Percentiles rank a stretch among this genome's conserved stretches.
Conservation (phyloP, 257 asterid genomes). For the Solanum acaule region DNA sequence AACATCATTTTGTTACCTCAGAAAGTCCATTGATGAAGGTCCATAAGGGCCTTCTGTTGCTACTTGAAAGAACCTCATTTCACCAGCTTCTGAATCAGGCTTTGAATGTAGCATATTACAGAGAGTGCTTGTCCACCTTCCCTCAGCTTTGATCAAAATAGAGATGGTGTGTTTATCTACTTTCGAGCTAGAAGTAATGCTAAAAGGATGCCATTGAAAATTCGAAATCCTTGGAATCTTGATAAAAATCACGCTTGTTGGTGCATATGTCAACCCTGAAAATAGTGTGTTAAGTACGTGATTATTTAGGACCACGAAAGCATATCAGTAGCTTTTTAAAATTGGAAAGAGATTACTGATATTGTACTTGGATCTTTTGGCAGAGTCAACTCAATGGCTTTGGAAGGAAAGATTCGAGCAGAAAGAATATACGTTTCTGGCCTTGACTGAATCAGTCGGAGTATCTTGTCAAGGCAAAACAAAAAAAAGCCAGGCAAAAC, state of each 20-base stretch:
- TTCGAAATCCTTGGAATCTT: conserved; percentile 69
- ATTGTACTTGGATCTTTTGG: conserved; percentile 73
- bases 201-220: conserved; percentile 79
- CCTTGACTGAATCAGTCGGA: conserved; percentile 60
- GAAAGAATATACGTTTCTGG: conserved; percentile 57
- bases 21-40: conserved; percentile 51
- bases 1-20: conserved; percentile 32
- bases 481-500: conserved; percentile 70
- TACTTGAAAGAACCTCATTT: conserved; percentile 31
- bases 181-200: conserved; percentile 61
- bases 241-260: conserved; percentile 56
- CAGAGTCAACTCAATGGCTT: conserved; percentile 55
- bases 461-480: conserved; percentile 57
- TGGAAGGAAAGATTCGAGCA: conserved; percentile 66
- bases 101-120: conserved; percentile 21
- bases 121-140: conserved; percentile 69
- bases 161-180: conserved; percentile 47
- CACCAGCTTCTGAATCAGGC: conserved; percentile 51
- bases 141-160: conserved; percentile 47
- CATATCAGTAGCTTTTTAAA: not conserved
- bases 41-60: conserved; percentile 83
- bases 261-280: conserved; percentile 54
- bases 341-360: not conserved
- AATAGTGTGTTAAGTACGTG: not conserved
- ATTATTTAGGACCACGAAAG: not conserved